phyloP scores from a whole-genome alignment of 2,329 filamentous ascomycete genomes.

The Lojkania enalia region DNA sequence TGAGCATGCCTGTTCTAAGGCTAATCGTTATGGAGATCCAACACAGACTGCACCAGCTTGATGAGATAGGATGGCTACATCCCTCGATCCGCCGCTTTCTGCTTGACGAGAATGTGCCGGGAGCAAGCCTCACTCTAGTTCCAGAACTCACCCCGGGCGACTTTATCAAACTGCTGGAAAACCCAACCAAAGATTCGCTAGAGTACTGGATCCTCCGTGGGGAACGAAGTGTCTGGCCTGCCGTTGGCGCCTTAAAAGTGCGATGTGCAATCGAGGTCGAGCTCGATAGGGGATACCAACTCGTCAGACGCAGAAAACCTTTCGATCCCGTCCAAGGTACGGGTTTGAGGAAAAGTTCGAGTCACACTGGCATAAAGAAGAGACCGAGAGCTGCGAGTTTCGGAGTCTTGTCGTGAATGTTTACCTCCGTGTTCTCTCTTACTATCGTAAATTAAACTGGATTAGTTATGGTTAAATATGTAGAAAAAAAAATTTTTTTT shows the following conservation, averaged over 20 bases:
- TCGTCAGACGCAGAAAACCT: constrained; percentile 63
- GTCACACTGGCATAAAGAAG: constrained; percentile 21
- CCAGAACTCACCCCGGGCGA: constrained; percentile 75
- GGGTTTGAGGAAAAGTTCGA: constrained; percentile 16
- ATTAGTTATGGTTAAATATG: too few species aligned
- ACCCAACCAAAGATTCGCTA: constrained; percentile 73
- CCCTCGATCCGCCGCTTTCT: constrained; percentile 72
- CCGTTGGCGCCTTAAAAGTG: constrained; percentile 78
- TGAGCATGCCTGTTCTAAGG: constrained; percentile 61
- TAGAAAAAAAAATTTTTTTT: too few species aligned
- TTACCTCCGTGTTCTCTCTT: too few species aligned
- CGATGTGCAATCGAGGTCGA: constrained; percentile 86
- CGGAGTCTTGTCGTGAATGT: too few species aligned
- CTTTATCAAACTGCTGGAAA: constrained; percentile 79
- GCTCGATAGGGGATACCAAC: constrained; percentile 81
- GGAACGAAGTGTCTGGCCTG: constrained; percentile 89
- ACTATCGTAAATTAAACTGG: too few species aligned
- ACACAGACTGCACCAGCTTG: constrained; percentile 79
- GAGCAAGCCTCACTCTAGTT: constrained; percentile 77
- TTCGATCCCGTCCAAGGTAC: constrained; percentile 55
- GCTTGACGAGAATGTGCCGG: constrained; percentile 80
- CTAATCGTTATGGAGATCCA: constrained; percentile 76
- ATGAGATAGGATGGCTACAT: constrained; percentile 74
- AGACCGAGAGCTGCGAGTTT: constrained; percentile 35
- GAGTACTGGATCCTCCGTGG: constrained; percentile 85